A percentile compares a stretch with the other conserved stretches of the same genome.
phyloP scores from a whole-genome alignment of 371 early-diverging fungal genomes.

The Choanephora cucurbitarum region DNA sequence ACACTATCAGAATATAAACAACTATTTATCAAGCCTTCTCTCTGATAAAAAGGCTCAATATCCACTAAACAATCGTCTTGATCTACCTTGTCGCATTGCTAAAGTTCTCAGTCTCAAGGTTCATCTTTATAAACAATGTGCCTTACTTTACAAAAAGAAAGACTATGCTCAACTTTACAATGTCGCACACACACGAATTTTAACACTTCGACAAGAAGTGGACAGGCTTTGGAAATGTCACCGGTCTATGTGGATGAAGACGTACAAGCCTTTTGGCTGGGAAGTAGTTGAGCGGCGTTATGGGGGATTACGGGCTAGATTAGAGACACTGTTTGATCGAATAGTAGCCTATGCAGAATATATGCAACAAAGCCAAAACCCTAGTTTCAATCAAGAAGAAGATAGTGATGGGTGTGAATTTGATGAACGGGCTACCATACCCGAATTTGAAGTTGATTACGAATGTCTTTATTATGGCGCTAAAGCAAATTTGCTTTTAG shows the following conservation, averaged over 20 bases:
- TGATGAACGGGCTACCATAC: slow-evolving; percentile 52
- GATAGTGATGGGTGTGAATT: slow-evolving; percentile 25
- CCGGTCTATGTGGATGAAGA: slow-evolving; percentile 74
- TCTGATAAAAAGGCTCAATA: slow-evolving; percentile 37
- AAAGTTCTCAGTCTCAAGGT: slow-evolving; percentile 70
- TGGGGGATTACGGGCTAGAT: slow-evolving; percentile 73
- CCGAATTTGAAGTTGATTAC: slow-evolving; percentile 67
- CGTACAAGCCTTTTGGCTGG: slow-evolving; percentile 85
- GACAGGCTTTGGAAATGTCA: slow-evolving; percentile 80
- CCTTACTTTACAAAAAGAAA: slow-evolving; percentile 61
- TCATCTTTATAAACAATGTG: slow-evolving; percentile 65
- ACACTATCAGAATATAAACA: slow-evolving; percentile 62
- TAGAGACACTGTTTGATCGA: slow-evolving; percentile 76
- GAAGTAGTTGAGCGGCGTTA: slow-evolving; percentile 84
- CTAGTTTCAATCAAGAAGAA: not conserved
- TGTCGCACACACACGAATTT: slow-evolving; percentile 51
- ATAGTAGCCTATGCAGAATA: slow-evolving; percentile 63
- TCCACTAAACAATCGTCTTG: slow-evolving; percentile 72
- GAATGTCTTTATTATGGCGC: slow-evolving; percentile 63
- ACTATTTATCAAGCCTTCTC: slow-evolving; percentile 50
- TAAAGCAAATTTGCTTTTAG: slow-evolving; percentile 64
- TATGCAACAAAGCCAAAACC: slow-evolving; percentile 13
- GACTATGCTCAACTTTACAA: slow-evolving; percentile 52
- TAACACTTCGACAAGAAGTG: slow-evolving; percentile 60
- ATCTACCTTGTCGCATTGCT: slow-evolving; percentile 70